phyloP scores from a whole-genome alignment of 2,329 filamentous ascomycete species.

The Colletotrichum sp. region DNA sequence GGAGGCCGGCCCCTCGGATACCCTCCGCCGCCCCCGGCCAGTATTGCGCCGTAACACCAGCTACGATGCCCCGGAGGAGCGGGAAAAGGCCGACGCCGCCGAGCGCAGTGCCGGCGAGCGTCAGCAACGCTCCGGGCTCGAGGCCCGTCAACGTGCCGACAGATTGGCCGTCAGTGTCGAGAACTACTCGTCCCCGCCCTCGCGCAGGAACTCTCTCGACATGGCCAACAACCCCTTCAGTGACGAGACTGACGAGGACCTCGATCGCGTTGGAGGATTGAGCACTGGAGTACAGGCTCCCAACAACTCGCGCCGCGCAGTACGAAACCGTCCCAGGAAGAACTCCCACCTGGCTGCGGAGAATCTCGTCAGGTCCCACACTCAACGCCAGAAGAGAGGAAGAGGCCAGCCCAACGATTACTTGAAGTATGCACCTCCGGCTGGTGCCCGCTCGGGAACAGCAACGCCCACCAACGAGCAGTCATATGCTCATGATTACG shows the following conservation, averaged over 20 bases:
- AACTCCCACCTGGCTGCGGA: conserved; percentile 31
- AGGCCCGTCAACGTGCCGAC: conserved; percentile 43
- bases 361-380: conserved; percentile 39
- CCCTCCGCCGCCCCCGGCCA: conserved; percentile 34
- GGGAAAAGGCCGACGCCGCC: conserved; percentile 43
- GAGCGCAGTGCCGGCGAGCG: conserved; percentile 41
- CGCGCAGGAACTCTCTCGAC: conserved; percentile 11
- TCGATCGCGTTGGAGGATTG: not conserved
- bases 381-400: conserved; percentile 29
- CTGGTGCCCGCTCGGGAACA: conserved; percentile 36
- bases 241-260: conserved; percentile 11
- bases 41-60: conserved; percentile 48
- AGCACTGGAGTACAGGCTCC: not conserved
- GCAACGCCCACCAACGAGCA: conserved; percentile 47
- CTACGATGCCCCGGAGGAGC: conserved; percentile 45
- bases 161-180: conserved; percentile 44
- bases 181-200: conserved; percentile 37
- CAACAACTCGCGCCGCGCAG: not conserved
- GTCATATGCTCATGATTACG: conserved; percentile 60
- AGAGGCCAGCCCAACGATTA: conserved; percentile 25
- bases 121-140: conserved; percentile 43
- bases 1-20: conserved; percentile 8
- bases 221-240: not conserved
- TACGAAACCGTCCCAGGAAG: conserved; percentile 14
- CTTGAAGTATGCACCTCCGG: conserved; percentile 30